phyloP scores from a whole-genome alignment of 2,329 filamentous ascomycete genomes.

The Stagonosporopsis cucurbitacearum region DNA sequence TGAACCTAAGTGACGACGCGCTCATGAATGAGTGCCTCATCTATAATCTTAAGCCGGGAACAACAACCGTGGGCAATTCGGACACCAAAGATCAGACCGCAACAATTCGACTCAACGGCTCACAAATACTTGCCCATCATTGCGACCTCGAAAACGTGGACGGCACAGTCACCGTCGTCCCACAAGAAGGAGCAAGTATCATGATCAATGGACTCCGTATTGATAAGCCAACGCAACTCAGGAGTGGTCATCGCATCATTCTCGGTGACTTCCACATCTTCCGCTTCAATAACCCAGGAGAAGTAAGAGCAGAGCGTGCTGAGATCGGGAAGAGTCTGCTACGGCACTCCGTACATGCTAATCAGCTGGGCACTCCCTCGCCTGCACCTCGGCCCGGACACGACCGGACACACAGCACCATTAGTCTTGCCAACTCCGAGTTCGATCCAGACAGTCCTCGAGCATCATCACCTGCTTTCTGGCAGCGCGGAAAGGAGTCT shows the following conservation, averaged over 20 bases:
- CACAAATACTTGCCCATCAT: constrained; percentile 89
- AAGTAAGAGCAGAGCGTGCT: constrained; percentile 89
- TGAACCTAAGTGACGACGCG: constrained; percentile 84
- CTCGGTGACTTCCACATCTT: constrained; percentile 99
- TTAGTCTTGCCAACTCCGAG: constrained; percentile 81
- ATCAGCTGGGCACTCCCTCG: constrained; percentile 69
- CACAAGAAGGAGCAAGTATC: constrained; percentile 88
- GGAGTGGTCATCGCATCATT: constrained; percentile 93
- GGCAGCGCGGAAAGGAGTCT: constrained; percentile 73
- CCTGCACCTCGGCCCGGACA: constrained; percentile 70
- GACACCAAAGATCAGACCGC: constrained; percentile 77
- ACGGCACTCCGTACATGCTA: constrained; percentile 76
- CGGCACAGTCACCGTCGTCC: constrained; percentile 89
- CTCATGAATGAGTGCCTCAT: constrained; percentile 94
- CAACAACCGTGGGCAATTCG: constrained; percentile 92
- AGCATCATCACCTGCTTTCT: constrained; percentile 78
- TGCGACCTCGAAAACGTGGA: constrained; percentile 94
- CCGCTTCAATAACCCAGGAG: constrained; percentile 96
- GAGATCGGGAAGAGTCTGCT: constrained; percentile 79
- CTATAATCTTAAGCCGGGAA: constrained; percentile 96
- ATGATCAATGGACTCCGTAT: constrained; percentile 98
- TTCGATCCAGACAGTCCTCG: constrained; percentile 73
- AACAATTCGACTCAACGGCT: constrained; percentile 92
- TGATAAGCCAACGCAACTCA: constrained; percentile 80
- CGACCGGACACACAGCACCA: constrained; percentile 68